Base-by-base conservation (phyloP, 371 early-diverging fungal genomes). In the Actinomucor elegans region DNA sequence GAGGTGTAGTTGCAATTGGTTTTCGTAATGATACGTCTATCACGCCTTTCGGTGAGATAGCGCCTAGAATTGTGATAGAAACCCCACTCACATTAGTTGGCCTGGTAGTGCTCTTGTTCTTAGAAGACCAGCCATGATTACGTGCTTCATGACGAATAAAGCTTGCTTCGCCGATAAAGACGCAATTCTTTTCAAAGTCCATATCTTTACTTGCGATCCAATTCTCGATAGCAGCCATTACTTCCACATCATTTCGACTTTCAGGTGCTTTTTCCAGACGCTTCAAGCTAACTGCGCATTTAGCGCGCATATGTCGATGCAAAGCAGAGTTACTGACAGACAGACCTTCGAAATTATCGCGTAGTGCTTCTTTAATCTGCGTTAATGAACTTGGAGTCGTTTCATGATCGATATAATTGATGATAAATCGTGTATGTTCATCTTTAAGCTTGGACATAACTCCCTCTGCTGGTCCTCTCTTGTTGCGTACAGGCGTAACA, bases 361-460 rank as follows among this genome's bases (percentile, higher is more conserved):
- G 11, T 11, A 51, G 21, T 3, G 32, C 32, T 15, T 41, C 69
- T 69, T 86, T 81, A 69, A 87, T 79, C 38, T 83, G 79, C 50
- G 75, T 65, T 29, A 73, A 67, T 48, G 85, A 77, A 70, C 94
- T 95, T 79, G 96, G 96, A 91, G 93, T 90, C 80, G 93, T 93
- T 90, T 93, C 94, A n/a, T n/a, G n/a, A 41, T 83, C 83, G 41
- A 51, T 23, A 29, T 32, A 51, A 12, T 32, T 31, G n/a, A 41
- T 41, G 11, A 51, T 51, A 29, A 40, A 51, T 15, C 23, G 29
- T 0, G 41, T 40, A 14, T 51, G 51, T 12, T 31, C 28, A 1
- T 41, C 23, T 23, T 29, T 40, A 3, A 51, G 7, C n/a, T 40
- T 51, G 1, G 51, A 21, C 24, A 32, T 31, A 27, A 33, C 15